Percentiles rank a stretch among this genome's conserved stretches.
Conservation (phyloP, 2,329 filamentous ascomycete species). For the Hymenoscyphus repandus region DNA sequence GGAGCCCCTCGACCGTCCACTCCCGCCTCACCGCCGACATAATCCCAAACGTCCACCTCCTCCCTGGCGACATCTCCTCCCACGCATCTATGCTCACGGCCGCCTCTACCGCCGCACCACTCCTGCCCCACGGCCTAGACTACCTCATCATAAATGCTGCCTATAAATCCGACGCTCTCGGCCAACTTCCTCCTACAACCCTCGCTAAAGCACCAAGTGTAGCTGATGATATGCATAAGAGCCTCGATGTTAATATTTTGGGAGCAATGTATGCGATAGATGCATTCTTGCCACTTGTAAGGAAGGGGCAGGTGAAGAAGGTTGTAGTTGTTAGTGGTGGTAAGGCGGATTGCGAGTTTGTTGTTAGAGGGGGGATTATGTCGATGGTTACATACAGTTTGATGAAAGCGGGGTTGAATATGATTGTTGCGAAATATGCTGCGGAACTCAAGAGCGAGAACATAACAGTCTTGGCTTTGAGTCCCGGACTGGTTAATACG, state of each 20-base stretch:
- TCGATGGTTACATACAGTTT: constrained; percentile 35
- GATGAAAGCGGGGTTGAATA: constrained; percentile 43
- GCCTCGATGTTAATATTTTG: constrained; percentile 44
- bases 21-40: constrained; percentile 33
- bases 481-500: constrained; percentile 46
- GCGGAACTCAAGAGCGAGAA: constrained; percentile 41
- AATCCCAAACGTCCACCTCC: constrained; percentile 39
- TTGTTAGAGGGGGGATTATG: constrained; percentile 32
- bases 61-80: constrained; percentile 41
- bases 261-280: constrained; percentile 49
- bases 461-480: constrained; percentile 46
- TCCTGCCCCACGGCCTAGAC: constrained; percentile 28
- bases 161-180: constrained; percentile 11
- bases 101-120: constrained; percentile 14
- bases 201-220: constrained; percentile 22
- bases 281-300: constrained; percentile 47
- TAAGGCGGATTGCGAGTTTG: constrained; percentile 41
- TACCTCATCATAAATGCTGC: constrained; percentile 31
- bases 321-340: constrained; percentile 46
- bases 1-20: constrained; percentile 40
- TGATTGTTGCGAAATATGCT: constrained; percentile 48
- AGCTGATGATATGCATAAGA: constrained; percentile 30
- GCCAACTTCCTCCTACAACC: constrained; percentile 18
- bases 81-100: constrained; percentile 6
- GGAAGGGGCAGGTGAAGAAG: constrained; percentile 47